Base-by-base conservation (phyloP, 805 yeast species). In the Sungouiozyma ichnusensis region DNA sequence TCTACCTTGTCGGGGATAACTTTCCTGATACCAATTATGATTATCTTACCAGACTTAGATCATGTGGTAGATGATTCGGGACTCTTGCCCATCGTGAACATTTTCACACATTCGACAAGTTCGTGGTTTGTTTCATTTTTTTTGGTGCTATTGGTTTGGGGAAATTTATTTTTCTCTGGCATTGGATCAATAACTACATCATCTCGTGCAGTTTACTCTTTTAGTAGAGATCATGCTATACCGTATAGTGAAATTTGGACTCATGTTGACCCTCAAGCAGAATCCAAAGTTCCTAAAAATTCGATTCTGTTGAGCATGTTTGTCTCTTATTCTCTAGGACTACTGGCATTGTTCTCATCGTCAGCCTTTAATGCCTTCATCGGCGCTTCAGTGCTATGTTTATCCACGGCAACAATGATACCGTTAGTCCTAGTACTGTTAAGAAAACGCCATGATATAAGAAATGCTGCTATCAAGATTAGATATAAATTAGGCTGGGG, bases 361-460 rank as follows among this genome's bases (percentile, higher is more conserved):
- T 74, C 87, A 6, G 87, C 92, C 0, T 81, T 85, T 60, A 81
- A 81, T 58, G 87, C 94, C 3, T 84, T 85, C 58, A 76, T 84
- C 65, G 92, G 94, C 0, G 79, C 88, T 15, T 79, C 90, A 8
- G 92, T 85, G 2, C 71, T 84, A 16, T 73, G 86, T 2, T 64
- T 85, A 44, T 79, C 86, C 39, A 67, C 82, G 24, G 85, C 92
- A 2, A 81, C 85, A 46, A 78, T 86, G 3, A 76, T 85, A 14
- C 94, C 94, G 2, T 78, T 84, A 19, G 49, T 79, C 0, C 68
- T 79, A n/a, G 72, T 77, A 3, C 54, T 83, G 54, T 54, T 81
- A 18, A 73, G 79, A 45, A 75, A 74, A 41, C 62, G 92, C 43
- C 61, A 65, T 38, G 78, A 79, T 44, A 68, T 83, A 29, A 71